A percentile compares a stretch with the other conserved stretches of the same genome.
These are phyloP conservation scores for Lipomyces japonicus DNA, from an alignment of 805 yeast species.

Conservation along the genomic window DNA sequence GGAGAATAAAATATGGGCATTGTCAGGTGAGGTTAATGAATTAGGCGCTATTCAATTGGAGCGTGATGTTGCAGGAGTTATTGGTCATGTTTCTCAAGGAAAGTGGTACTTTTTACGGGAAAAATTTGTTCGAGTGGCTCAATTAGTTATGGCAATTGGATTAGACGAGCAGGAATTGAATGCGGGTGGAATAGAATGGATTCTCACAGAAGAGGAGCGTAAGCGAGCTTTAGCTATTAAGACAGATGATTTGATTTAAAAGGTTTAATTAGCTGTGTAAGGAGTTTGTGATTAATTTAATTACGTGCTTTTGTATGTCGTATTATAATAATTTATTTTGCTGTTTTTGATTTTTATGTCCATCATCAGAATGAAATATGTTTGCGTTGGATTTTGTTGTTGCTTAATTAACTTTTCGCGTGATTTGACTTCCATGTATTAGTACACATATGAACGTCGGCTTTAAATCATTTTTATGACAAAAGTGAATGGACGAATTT, in stretches of 20 bases:
- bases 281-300: too few relatives aligned
- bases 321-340: too few relatives aligned
- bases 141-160: conserved; percentile 74
- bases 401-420: too few relatives aligned
- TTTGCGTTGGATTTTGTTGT: too few relatives aligned
- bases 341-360: too few relatives aligned
- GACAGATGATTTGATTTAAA: background rate
- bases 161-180: conserved; percentile 64
- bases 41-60: conserved; percentile 81
- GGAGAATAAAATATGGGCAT: conserved; percentile 64
- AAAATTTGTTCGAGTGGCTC: conserved; percentile 75
- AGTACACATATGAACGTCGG: too few relatives aligned
- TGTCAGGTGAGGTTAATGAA: conserved; percentile 69
- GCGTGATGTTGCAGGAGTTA: conserved; percentile 69
- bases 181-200: conserved; percentile 55
- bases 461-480: too few relatives aligned
- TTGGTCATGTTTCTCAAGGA: conserved; percentile 61
- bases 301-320: too few relatives aligned
- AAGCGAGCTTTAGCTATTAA: background rate
- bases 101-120: conserved; percentile 72
- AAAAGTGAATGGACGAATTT: too few relatives aligned
- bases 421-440: too few relatives aligned
- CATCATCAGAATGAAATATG: too few relatives aligned
- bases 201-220: conserved; percentile 71
- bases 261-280: too few relatives aligned